phyloP scores from a whole-genome alignment of 176 grass and related monocot species.

The Oryza nivara region DNA sequence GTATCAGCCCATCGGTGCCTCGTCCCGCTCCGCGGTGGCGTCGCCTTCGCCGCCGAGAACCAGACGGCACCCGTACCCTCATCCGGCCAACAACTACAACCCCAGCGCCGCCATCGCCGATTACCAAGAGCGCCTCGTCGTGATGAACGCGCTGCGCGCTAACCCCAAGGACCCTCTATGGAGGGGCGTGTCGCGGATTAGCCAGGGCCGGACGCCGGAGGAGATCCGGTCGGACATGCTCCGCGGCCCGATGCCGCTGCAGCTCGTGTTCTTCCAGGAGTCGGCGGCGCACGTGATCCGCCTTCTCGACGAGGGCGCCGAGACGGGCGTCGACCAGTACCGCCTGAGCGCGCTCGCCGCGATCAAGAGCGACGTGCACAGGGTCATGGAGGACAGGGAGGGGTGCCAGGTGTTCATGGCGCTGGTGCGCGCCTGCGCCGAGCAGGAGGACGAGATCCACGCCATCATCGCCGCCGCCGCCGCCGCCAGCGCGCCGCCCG shows the following conservation, averaged over 20 bases:
- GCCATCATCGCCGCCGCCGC: not conserved
- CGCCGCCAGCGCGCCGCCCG: not conserved
- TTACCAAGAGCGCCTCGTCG: not conserved
- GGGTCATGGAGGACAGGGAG: not conserved
- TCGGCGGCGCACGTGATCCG: not conserved
- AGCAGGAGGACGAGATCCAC: not conserved
- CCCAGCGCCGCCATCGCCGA: not conserved
- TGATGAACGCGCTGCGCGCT: not conserved
- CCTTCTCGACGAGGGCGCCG: constrained; percentile 20
- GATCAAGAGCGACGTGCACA: constrained; percentile 5
- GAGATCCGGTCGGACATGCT: constrained; percentile 16
- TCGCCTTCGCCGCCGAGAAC: not conserved
- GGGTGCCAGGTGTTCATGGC: not conserved
- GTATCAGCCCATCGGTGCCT: not conserved
- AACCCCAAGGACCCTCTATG: too few species aligned
- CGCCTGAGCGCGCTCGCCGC: constrained; percentile 28
- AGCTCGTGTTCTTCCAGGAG: not conserved
- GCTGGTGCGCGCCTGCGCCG: constrained; percentile 32
- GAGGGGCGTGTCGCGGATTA: not conserved
- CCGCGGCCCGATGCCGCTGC: not conserved
- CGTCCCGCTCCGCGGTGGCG: not conserved
- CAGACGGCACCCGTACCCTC: not conserved
- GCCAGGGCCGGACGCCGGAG: not conserved
- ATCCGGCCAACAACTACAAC: not conserved
- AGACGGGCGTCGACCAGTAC: not conserved